Evolutionary conservation across 2,329 filamentous ascomycete genomes (phyloP).

Genomic region (Bipolaris zeicola): DNA sequence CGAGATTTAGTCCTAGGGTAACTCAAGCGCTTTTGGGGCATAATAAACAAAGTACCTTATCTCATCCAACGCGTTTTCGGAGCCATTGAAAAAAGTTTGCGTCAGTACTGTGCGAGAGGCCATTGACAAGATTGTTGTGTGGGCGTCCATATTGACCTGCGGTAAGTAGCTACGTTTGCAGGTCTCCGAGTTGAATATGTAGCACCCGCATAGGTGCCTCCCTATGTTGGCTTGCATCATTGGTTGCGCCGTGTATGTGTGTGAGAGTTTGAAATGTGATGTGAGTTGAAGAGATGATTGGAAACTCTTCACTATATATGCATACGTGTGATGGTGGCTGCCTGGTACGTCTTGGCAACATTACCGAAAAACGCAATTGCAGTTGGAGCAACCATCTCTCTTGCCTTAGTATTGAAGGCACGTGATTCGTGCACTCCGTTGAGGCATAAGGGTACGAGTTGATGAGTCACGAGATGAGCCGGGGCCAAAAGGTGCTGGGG

Average conservation of each 20-base stretch:
- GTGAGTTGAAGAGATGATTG: not conserved
- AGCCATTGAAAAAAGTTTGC: conserved; percentile 6
- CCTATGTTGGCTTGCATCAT: not conserved
- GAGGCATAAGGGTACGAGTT: no score
- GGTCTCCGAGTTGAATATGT: not conserved
- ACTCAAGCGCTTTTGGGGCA: no score
- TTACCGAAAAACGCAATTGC: not conserved
- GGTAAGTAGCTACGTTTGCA: conserved; percentile 5
- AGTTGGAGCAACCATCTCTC: not conserved
- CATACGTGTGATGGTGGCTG: not conserved
- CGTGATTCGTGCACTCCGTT: not conserved
- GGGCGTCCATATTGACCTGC: conserved; percentile 5
- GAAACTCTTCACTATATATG: not conserved
- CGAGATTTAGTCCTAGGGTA: not conserved
- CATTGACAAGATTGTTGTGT: conserved; percentile 5
- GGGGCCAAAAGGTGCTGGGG: not conserved
- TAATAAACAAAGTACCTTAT: not conserved
- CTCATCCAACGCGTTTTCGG: conserved; percentile 1
- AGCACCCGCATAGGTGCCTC: conserved; percentile 4
- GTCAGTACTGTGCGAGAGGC: conserved; percentile 6
- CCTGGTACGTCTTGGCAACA: not conserved
- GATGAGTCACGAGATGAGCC: not conserved
- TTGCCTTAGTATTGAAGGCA: not conserved
- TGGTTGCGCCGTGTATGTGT: not conserved
- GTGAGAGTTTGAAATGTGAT: no score